These are phyloP conservation scores for Paramecium primaurelia DNA, from an alignment of 73 alveolate genomes.

Conservation along the genomic window DNA sequence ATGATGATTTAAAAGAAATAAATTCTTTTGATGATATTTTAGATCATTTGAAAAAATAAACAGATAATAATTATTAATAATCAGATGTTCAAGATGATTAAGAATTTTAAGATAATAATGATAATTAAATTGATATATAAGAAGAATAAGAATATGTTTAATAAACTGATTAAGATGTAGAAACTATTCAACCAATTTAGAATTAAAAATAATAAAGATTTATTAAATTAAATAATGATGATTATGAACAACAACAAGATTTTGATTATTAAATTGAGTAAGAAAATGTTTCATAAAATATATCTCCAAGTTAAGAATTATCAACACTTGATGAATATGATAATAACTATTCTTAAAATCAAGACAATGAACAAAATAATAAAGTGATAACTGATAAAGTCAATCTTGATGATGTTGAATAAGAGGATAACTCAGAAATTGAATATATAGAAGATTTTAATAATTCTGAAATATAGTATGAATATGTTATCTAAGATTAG, in stretches of 20 bases:
- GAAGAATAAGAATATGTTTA: not conserved
- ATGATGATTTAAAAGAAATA: too few species aligned
- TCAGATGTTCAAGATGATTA: not conserved
- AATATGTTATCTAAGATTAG: not conserved
- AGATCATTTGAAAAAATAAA: not conserved
- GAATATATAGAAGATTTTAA: not conserved
- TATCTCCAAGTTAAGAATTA: not conserved
- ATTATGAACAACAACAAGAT: not conserved
- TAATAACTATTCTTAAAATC: not conserved
- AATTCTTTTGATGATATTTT: not conserved
- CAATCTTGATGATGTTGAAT: not conserved
- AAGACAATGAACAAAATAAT: not conserved
- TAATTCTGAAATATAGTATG: not conserved
- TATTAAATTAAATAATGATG: not conserved
- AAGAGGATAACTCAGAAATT: not conserved
- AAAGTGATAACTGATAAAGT: not conserved
- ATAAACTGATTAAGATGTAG: not conserved
- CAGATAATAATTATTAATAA: not conserved
- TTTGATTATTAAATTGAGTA: not conserved
- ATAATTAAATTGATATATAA: not conserved
- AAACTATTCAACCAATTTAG: not conserved
- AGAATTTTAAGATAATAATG: not conserved
- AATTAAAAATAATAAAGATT: not conserved
- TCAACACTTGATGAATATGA: not conserved
- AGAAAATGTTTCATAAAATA: not conserved